Percentiles rank a stretch among this genome's conserved stretches.
Evolutionary conservation across 23 red algal genomes (phyloP).

Genomic region (Agarophyton chilense): DNA sequence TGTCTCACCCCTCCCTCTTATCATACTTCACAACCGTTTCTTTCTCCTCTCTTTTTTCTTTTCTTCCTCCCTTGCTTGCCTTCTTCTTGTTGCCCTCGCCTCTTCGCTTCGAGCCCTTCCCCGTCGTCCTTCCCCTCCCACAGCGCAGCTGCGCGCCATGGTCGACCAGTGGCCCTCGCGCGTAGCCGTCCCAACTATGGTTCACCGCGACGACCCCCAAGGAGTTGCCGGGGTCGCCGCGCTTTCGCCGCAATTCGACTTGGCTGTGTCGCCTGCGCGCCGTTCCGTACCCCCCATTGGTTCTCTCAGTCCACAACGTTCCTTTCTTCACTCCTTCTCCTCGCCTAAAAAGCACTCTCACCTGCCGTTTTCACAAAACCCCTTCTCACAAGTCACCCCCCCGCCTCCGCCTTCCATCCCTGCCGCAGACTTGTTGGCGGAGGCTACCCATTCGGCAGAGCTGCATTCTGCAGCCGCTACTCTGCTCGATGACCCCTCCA

Average conservation of each 20-base stretch:
- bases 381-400: not conserved
- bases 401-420: not conserved
- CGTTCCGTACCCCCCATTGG: constrained; percentile 56
- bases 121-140: not conserved
- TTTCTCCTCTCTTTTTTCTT: not conserved
- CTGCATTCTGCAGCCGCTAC: constrained; percentile 1
- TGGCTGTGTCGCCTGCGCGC: constrained; percentile 40
- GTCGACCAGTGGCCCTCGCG: constrained; percentile 43
- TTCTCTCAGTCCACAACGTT: constrained; percentile 40
- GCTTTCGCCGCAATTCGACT: constrained; percentile 53
- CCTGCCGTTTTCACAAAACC: not conserved
- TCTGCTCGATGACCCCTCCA: not conserved
- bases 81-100: not conserved
- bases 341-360: not conserved
- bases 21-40: not conserved
- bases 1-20: not conserved
- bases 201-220: not conserved
- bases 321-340: not conserved
- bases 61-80: not conserved
- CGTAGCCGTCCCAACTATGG: constrained; percentile 1
- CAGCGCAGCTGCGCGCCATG: constrained; percentile 41
- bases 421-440: constrained; percentile 15
- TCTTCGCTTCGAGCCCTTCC: not conserved
- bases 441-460: constrained; percentile 12
- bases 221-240: constrained; percentile 22